phyloP scores from a whole-genome alignment of 2,329 filamentous ascomycete genomes.

The Chaetomium globosum region DNA sequence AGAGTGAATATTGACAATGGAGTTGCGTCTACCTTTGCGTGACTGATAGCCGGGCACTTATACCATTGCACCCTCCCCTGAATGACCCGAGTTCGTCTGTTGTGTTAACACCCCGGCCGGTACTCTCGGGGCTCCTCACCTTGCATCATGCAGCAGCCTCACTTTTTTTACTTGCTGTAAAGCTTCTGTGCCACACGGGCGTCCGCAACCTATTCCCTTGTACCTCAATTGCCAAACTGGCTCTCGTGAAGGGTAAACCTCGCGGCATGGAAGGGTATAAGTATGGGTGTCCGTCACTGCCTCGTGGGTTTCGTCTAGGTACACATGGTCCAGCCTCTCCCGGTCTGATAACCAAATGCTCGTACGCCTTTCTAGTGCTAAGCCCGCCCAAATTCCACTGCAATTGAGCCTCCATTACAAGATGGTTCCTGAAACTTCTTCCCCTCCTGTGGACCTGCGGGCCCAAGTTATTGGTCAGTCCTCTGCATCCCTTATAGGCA shows the following conservation, averaged over 20 bases:
- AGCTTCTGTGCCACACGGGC: background rate
- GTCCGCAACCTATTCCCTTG: background rate
- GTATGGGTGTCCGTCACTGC: constrained; percentile 1
- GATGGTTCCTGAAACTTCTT: constrained; percentile 28
- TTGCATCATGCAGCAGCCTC: constrained; percentile 23
- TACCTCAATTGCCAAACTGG: background rate
- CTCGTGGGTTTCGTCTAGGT: background rate
- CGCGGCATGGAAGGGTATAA: constrained; percentile 9
- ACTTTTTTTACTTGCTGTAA: constrained; percentile 23
- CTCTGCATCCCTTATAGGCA: constrained; percentile 10
- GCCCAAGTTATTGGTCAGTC: constrained; percentile 34
- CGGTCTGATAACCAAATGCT: constrained; percentile 28
- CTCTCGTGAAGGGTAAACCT: background rate
- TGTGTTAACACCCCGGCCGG: background rate
- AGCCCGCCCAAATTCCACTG: constrained; percentile 16
- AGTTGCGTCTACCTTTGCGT: background rate
- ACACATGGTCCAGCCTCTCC: background rate
- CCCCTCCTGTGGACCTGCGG: constrained; percentile 22
- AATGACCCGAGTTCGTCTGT: background rate
- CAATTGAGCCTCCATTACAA: constrained; percentile 7
- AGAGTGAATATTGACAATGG: background rate
- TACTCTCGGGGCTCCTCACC: background rate
- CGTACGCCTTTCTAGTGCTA: constrained; percentile 23
- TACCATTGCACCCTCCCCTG: background rate
- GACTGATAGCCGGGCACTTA: background rate